Percentiles rank a stretch among this genome's conserved stretches.
Conservation (phyloP, 768 basidiomycete species). For the Crassisporium funariophilum region DNA sequence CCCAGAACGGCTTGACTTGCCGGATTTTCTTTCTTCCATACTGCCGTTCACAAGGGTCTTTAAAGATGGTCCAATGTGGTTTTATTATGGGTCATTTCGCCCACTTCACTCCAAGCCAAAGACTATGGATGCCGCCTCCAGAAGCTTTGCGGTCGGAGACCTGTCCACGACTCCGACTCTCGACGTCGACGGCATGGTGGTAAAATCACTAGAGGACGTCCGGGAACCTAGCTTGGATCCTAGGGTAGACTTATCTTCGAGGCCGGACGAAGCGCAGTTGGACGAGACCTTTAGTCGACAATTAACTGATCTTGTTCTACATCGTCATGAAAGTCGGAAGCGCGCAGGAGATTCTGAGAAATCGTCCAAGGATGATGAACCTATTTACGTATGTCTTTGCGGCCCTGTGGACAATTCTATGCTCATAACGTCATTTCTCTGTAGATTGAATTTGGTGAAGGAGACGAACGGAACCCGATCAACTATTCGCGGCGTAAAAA, state of each 20-base stretch:
- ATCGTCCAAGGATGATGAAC: constrained; percentile 14
- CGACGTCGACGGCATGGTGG: constrained; percentile 24
- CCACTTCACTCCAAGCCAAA: no score
- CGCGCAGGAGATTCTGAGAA: constrained; percentile 8
- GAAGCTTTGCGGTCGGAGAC: constrained; percentile 7
- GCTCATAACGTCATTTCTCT: constrained; percentile 34
- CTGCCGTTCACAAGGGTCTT: no score
- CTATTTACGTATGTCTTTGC: constrained; percentile 22
- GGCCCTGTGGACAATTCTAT: constrained; percentile 4
- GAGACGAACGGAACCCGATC: constrained; percentile 31
- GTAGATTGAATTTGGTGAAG: constrained; percentile 31
- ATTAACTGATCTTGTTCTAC: constrained; percentile 21
- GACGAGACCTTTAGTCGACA: constrained; percentile 36
- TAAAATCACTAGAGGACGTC: constrained; percentile 31
- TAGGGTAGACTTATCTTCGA: constrained; percentile 29
- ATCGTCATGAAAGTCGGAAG: constrained; percentile 24
- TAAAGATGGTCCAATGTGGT: no score
- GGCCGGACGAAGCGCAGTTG: constrained; percentile 31
- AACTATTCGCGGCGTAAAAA: constrained; percentile 40
- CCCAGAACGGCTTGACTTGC: no score
- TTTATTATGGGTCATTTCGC: no score
- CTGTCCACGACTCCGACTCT: constrained; percentile 23
- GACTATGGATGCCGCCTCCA: neutral
- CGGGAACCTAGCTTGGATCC: constrained; percentile 40
- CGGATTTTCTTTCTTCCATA: no score